These are phyloP conservation scores for Clarireedia sp. DNA, from an alignment of 2,329 filamentous ascomycete genomes.

Conservation along the genomic window DNA sequence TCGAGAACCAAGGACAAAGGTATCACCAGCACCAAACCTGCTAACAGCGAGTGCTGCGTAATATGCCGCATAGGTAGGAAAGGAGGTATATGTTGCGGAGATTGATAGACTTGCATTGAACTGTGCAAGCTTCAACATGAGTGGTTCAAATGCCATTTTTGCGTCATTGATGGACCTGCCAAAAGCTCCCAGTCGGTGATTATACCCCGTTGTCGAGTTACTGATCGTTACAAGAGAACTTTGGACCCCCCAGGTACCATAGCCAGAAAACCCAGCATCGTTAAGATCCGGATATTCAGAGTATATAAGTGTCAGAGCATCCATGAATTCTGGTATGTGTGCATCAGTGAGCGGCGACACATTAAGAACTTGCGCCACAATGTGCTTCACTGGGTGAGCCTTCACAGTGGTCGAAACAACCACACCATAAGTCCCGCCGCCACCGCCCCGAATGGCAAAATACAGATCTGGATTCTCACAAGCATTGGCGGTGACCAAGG, in stretches of 20 bases:
- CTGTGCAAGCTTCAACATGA: not conserved
- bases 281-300: slow-evolving; percentile 29
- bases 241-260: slow-evolving; percentile 27
- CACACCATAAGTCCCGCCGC: slow-evolving; percentile 29
- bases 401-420: slow-evolving; percentile 35
- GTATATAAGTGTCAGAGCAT: slow-evolving; percentile 26
- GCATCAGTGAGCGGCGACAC: slow-evolving; percentile 20
- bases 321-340: slow-evolving; percentile 24
- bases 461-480: slow-evolving; percentile 27
- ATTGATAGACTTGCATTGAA: slow-evolving; percentile 13
- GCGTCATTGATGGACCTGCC: slow-evolving; percentile 22
- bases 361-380: slow-evolving; percentile 21
- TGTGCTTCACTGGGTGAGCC: slow-evolving; percentile 31
- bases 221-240: slow-evolving; percentile 20
- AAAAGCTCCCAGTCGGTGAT: slow-evolving; percentile 27
- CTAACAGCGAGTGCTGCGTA: slow-evolving; percentile 24
- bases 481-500: slow-evolving; percentile 23
- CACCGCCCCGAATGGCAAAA: slow-evolving; percentile 32
- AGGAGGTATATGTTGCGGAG: slow-evolving; percentile 13
- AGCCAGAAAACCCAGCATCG: slow-evolving; percentile 25
- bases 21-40: slow-evolving; percentile 17
- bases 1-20: slow-evolving; percentile 24
- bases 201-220: slow-evolving; percentile 25
- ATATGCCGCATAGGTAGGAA: slow-evolving; percentile 25
- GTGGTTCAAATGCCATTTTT: slow-evolving; percentile 9